A percentile compares a stretch with the other conserved stretches of the same genome.
These are phyloP conservation scores for Stenocarpella maydis DNA, from an alignment of 2,329 filamentous ascomycete genomes.

Conservation along the genomic window DNA sequence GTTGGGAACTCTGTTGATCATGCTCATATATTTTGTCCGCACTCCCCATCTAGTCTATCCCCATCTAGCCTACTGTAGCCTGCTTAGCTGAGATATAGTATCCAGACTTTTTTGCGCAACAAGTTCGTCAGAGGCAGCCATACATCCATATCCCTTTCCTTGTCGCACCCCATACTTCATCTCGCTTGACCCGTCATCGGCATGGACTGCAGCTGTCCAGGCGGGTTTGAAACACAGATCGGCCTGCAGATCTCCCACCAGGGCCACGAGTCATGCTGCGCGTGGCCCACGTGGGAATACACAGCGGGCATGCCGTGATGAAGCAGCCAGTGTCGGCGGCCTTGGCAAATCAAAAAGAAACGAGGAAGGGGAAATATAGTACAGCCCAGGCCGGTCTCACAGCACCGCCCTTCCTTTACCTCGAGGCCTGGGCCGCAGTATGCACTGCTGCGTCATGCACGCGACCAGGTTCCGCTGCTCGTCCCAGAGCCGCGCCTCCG, in stretches of 20 bases:
- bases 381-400: not conserved
- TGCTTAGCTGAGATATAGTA: constrained; percentile 22
- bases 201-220: constrained; percentile 8
- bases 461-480: constrained; percentile 53
- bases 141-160: constrained; percentile 18
- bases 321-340: not conserved
- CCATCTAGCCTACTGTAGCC: constrained; percentile 7
- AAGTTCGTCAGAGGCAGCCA: constrained; percentile 1
- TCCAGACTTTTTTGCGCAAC: not conserved
- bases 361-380: not conserved
- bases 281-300: constrained; percentile 10
- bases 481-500: constrained; percentile 55
- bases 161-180: constrained; percentile 21
- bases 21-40: not conserved
- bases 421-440: constrained; percentile 41
- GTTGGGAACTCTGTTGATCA: constrained; percentile 10
- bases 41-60: constrained; percentile 16
- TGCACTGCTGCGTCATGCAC: constrained; percentile 57
- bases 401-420: constrained; percentile 12
- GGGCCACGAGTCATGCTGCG: constrained; percentile 17
- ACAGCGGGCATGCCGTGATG: constrained; percentile 19
- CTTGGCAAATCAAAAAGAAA: not conserved
- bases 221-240: constrained; percentile 23
- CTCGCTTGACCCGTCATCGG: constrained; percentile 17
- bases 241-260: constrained; percentile 14